These are phyloP conservation scores for Capniomyces stellatus DNA, from an alignment of 371 early-diverging fungal species.

Conservation along the genomic window DNA sequence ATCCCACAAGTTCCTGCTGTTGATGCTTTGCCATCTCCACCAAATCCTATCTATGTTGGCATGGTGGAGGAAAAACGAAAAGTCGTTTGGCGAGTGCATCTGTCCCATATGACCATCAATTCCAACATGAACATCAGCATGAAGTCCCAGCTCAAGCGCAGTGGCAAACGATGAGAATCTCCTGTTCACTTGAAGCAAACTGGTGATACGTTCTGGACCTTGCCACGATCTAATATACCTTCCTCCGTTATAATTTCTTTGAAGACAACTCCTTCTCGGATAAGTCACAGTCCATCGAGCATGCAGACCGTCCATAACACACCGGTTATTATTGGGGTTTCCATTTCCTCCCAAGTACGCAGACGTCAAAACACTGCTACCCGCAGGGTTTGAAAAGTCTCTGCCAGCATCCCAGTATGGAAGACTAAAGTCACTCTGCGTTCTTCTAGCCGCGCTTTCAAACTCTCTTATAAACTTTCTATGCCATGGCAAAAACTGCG, in stretches of 20 bases:
- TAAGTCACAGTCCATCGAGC: slow-evolving; percentile 16
- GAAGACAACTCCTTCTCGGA: slow-evolving; percentile 21
- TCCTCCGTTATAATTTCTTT: slow-evolving; percentile 21
- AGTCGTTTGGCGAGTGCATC: slow-evolving; percentile 27
- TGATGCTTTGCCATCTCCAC: slow-evolving; percentile 24
- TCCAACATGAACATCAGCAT: slow-evolving; percentile 25
- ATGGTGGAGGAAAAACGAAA: slow-evolving; percentile 29
- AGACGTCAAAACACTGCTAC: slow-evolving; percentile 18
- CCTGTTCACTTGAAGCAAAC: slow-evolving; percentile 11
- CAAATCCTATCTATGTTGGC: slow-evolving; percentile 30
- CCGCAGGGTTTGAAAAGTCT: slow-evolving; percentile 19
- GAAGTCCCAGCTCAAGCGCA: slow-evolving; percentile 19
- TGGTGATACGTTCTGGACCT: slow-evolving; percentile 22
- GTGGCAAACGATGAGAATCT: slow-evolving; percentile 18
- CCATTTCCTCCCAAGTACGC: slow-evolving; percentile 24
- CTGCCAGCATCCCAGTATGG: slow-evolving; percentile 27
- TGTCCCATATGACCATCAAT: slow-evolving; percentile 30
- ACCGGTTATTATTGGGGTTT: slow-evolving; percentile 7
- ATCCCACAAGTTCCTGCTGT: slow-evolving; percentile 12
- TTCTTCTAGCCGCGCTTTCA: slow-evolving; percentile 17
- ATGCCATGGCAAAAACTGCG: slow-evolving; percentile 29
- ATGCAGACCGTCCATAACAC: slow-evolving; percentile 20
- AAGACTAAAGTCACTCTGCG: slow-evolving; percentile 11
- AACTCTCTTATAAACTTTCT: slow-evolving; percentile 23
- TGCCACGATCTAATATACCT: slow-evolving; percentile 18